Conservation (phyloP, 2,329 filamentous ascomycete species). For the Fusarium fracticaudum region DNA sequence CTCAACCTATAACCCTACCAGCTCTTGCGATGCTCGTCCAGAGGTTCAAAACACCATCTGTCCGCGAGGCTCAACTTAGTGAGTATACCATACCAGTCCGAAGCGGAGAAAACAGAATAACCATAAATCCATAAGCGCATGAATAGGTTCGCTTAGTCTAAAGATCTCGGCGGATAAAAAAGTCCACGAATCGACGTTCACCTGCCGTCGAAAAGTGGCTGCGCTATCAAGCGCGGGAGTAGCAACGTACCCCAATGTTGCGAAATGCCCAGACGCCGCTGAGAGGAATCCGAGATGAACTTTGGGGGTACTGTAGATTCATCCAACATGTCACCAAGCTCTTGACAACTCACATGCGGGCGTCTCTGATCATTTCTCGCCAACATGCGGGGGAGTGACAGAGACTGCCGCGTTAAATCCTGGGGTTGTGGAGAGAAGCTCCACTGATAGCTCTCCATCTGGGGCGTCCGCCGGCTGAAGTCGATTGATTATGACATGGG, state of each 20-base stretch:
- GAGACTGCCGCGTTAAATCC: constrained; percentile 31
- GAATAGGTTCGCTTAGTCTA: background rate
- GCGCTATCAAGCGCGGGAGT: constrained; percentile 1
- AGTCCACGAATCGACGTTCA: constrained; percentile 36
- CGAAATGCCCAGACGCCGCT: constrained; percentile 14
- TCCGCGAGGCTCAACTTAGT: background rate
- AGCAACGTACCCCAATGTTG: constrained; percentile 1
- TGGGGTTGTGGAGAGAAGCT: constrained; percentile 37
- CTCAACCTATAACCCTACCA: background rate
- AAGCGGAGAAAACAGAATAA: background rate
- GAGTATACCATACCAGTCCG: background rate
- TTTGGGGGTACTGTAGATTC: constrained; percentile 29
- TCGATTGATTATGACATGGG: background rate
- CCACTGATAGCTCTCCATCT: constrained; percentile 29
- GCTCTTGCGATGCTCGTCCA: background rate
- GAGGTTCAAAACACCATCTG: background rate
- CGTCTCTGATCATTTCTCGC: constrained; percentile 16
- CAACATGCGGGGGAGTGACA: constrained; percentile 31
- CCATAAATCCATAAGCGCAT: constrained; percentile 1
- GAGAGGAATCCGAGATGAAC: background rate
- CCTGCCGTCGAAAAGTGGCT: constrained; percentile 9
- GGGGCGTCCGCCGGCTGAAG: constrained; percentile 4
- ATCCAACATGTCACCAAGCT: background rate
- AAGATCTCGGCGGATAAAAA: constrained; percentile 21
- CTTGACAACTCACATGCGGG: background rate